Base-by-base conservation (phyloP, 495 filamentous ascomycete genomes). In the Trichoderma asperelloides region DNA sequence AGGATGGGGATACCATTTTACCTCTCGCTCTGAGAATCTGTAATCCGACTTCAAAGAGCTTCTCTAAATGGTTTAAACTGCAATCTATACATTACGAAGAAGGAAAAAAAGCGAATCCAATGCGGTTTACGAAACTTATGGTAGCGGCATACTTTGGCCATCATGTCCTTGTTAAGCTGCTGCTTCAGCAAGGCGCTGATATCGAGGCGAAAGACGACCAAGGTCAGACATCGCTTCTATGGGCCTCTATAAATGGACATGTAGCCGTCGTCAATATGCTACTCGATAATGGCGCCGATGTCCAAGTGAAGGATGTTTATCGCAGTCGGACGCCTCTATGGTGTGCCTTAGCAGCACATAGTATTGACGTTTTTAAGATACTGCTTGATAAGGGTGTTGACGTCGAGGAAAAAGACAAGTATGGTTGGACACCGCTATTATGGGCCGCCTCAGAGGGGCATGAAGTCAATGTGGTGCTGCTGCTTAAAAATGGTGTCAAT, bases 31-130 rank as follows among this genome's bases (percentile, higher is more conserved):
- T 67, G 23, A 43, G 51, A 25, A 40, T 67, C 23, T 67, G 66
- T 28, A 16, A 62, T 62, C 21, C 49, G 2, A 30, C 15, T 45
- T 67, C 66, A 30, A 67, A 27, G 16, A 62, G 51, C 39, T 67
- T 23, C 37, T 2, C 28, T 13, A 28, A 2, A 21, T 63, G 66
- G 66, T 67, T 21, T 51, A 3, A 49, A 13, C 18, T 11, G 12
- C 18, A 3, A 16, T 49, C 45, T 49, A 49, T n/a, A n/a, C n/a
- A n/a, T n/a, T n/a, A n/a, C n/a, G n/a, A n/a, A n/a, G n/a, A n/a
- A n/a, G n/a, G n/a, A n/a, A n/a, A n/a, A 49, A 49, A 49, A 40
- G 28, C 16, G 9, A 15, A 40, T 47, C 16, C 16, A 8, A 11
- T 2, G 33, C 43, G 25, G n/a, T 25, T 43, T 65, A 41, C 33